Evolutionary conservation across 306 rosid species (phyloP).

Genomic region (Prunus mongolica): DNA sequence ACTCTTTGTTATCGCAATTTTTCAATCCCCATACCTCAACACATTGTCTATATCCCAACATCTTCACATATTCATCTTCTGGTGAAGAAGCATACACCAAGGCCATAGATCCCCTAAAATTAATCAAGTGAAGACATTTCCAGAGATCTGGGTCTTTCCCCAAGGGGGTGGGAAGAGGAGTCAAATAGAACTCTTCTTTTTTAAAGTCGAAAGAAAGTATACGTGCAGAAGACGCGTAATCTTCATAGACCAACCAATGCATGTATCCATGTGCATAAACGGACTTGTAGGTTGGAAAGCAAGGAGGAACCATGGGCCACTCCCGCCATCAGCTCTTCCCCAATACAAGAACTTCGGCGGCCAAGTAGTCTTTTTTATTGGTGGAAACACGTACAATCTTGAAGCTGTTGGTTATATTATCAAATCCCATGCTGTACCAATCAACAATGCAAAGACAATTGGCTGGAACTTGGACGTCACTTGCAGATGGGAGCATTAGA

Average conservation of each 20-base stretch:
- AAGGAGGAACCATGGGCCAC: background rate
- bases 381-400: background rate
- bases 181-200: background rate
- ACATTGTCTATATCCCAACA: rapidly evolving
- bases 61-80: too few species aligned
- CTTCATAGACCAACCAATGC: background rate
- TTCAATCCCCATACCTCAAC: background rate
- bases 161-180: background rate
- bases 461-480: too few species aligned
- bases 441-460: background rate
- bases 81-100: background rate
- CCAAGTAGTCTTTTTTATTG: background rate
- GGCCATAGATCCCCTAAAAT: background rate
- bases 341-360: background rate
- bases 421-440: background rate
- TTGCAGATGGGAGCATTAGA: background rate
- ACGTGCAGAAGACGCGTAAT: rapidly evolving
- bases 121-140: background rate
- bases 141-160: background rate
- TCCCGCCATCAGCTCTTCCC: background rate
- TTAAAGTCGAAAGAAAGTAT: background rate
- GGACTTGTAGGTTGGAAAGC: background rate
- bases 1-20: background rate
- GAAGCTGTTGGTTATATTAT: background rate
- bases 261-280: background rate